A percentile compares a stretch with the other conserved stretches of the same genome.
Evolutionary conservation across 495 filamentous ascomycete genomes (phyloP).

Genomic region (Neurospora tetrasperma): DNA sequence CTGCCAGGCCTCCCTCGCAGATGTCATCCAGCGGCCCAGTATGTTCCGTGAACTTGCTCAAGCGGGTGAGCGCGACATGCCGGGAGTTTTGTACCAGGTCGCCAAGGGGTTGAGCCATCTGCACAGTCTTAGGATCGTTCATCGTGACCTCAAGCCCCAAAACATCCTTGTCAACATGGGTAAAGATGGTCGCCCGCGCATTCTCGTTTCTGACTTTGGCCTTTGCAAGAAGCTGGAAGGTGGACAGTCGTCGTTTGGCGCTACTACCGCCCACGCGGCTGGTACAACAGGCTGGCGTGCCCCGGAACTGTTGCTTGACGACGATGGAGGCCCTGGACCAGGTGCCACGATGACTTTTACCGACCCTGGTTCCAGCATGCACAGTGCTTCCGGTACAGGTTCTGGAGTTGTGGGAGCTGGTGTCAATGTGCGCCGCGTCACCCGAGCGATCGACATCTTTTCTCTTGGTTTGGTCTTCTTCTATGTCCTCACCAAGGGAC

Average conservation of each 20-base stretch:
- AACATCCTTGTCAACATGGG: conserved; percentile 75
- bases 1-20: conserved; percentile 87
- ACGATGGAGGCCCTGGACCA: conserved; percentile 37
- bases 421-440: conserved; percentile 54
- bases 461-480: conserved; percentile 93
- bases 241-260: conserved; percentile 86
- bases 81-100: conserved; percentile 70
- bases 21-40: conserved; percentile 63
- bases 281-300: conserved; percentile 95
- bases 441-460: conserved; percentile 93
- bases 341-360: conserved; percentile 20
- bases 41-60: conserved; percentile 37
- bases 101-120: conserved; percentile 78
- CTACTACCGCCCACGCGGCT: conserved; percentile 85
- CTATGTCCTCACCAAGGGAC: conserved; percentile 83
- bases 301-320: conserved; percentile 81
- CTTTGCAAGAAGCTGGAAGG: conserved; percentile 97
- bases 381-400: conserved; percentile 33
- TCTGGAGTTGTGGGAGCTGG: conserved; percentile 31
- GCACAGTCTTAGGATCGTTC: conserved; percentile 87
- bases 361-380: conserved; percentile 29
- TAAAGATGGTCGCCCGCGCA: conserved; percentile 52
- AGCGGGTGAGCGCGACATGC: conserved; percentile 46
- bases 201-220: conserved; percentile 95
- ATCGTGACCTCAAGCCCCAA: conserved; percentile 93